Conservation (phyloP, 345 rosid genomes). For the Excoecaria cochinchinensis region DNA sequence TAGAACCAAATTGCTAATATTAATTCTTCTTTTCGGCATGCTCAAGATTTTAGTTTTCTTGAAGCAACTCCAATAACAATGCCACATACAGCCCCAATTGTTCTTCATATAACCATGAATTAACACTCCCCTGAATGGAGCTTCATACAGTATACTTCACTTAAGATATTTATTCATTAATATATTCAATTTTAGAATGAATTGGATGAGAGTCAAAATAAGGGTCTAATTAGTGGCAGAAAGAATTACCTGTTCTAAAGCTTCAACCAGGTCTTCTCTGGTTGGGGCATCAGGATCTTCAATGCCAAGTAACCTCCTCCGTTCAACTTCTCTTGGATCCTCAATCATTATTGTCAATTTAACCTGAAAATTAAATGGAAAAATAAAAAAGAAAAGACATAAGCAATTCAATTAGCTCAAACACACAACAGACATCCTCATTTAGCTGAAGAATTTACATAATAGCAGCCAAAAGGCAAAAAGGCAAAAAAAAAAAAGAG, state of each 20-base stretch:
- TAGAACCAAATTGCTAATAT: neutral
- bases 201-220: neutral
- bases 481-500: neutral
- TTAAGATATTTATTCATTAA: neutral
- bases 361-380: slow-evolving; percentile 44
- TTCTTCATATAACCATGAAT: neutral
- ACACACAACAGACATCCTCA: neutral
- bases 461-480: neutral
- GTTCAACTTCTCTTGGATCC: slow-evolving; percentile 88
- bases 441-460: neutral
- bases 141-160: neutral
- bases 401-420: neutral
- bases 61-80: neutral
- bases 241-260: slow-evolving; percentile 55
- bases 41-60: neutral
- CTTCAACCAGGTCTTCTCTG: slow-evolving; percentile 81
- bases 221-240: neutral
- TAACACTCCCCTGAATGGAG: neutral
- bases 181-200: neutral
- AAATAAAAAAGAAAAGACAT: neutral
- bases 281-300: slow-evolving; percentile 75
- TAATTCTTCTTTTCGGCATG: neutral
- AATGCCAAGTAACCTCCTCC: slow-evolving; percentile 81
- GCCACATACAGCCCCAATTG: neutral
- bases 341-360: slow-evolving; percentile 80